Evolutionary conservation across 495 filamentous ascomycete genomes (phyloP).

Genomic region (Melanomma pulvis-pyrius): DNA sequence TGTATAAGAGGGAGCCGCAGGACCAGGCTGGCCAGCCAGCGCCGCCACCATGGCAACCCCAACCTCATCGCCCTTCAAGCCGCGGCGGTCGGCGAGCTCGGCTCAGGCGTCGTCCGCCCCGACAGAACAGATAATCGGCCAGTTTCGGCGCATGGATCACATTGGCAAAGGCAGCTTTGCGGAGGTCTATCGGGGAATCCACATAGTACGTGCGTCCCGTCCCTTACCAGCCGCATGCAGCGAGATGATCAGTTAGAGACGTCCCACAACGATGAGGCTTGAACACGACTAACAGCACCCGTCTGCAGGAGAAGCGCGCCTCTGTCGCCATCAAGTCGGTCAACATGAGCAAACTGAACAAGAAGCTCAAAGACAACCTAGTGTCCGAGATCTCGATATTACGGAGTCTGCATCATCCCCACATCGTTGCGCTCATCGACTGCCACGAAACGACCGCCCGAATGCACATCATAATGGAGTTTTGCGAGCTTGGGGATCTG

Average conservation of each 20-base stretch:
- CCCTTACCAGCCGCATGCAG: background rate
- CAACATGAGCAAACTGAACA: constrained; percentile 83
- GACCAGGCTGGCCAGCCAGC: constrained; percentile 27
- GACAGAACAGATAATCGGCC: constrained; percentile 68
- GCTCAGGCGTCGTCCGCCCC: constrained; percentile 42
- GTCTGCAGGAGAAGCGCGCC: constrained; percentile 56
- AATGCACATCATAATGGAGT: constrained; percentile 98
- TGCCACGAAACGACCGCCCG: constrained; percentile 83
- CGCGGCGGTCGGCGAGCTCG: constrained; percentile 52
- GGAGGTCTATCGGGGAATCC: constrained; percentile 83
- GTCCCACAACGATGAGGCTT: background rate
- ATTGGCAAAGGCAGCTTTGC: constrained; percentile 97
- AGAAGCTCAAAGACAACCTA: constrained; percentile 94
- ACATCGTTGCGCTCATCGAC: constrained; percentile 94
- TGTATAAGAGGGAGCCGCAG: background rate
- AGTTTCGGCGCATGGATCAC: constrained; percentile 76
- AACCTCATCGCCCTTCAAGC: constrained; percentile 45
- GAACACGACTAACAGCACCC: background rate
- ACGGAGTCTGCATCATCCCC: constrained; percentile 87
- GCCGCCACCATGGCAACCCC: constrained; percentile 49
- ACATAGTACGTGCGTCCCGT: constrained; percentile 65
- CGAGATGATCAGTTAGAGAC: background rate
- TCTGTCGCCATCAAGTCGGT: constrained; percentile 95
- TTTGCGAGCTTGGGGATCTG: constrained; percentile 90
- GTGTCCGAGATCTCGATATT: constrained; percentile 93